A percentile compares a stretch with the other conserved stretches of the same genome.
Evolutionary conservation across 1,284 basidiomycete genomes (phyloP).

Genomic region (Trichosporon ovoides): DNA sequence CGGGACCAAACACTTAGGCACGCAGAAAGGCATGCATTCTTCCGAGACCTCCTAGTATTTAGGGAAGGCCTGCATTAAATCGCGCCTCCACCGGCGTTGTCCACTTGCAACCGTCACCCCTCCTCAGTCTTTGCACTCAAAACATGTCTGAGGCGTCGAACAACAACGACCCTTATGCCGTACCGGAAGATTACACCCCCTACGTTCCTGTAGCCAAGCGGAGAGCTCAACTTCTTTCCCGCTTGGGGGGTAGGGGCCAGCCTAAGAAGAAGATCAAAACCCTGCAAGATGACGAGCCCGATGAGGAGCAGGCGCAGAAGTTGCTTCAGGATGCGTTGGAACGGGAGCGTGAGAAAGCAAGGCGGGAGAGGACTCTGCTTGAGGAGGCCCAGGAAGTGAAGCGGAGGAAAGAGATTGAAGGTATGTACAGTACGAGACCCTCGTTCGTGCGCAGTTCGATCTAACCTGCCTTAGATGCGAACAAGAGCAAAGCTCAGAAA

Average conservation of each 20-base stretch:
- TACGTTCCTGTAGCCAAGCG: constrained; percentile 37
- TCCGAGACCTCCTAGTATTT: no score
- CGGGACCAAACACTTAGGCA: not conserved
- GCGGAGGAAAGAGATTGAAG: constrained; percentile 68
- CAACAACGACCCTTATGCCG: constrained; percentile 46
- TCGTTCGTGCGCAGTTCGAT: not conserved
- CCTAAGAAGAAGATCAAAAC: constrained; percentile 13
- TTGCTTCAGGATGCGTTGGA: constrained; percentile 11
- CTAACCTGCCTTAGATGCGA: constrained; percentile 58
- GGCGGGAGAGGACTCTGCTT: constrained; percentile 76
- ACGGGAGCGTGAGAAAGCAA: constrained; percentile 55
- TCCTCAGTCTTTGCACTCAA: not conserved
- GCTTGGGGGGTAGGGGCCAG: constrained; percentile 54
- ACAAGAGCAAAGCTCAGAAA: constrained; percentile 76
- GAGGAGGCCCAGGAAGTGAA: constrained; percentile 92
- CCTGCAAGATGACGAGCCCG: constrained; percentile 9
- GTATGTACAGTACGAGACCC: constrained; percentile 51
- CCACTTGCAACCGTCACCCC: not conserved
- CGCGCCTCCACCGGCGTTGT: constrained; percentile 1
- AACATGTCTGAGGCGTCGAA: constrained; percentile 36
- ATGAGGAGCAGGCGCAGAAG: constrained; percentile 7
- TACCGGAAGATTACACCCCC: constrained; percentile 28
- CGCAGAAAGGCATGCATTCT: not conserved
- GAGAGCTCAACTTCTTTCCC: constrained; percentile 32
- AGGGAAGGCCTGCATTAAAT: constrained; percentile 3